Conservation (phyloP, 140 eudicot species). For the Oenanthe javanica region DNA sequence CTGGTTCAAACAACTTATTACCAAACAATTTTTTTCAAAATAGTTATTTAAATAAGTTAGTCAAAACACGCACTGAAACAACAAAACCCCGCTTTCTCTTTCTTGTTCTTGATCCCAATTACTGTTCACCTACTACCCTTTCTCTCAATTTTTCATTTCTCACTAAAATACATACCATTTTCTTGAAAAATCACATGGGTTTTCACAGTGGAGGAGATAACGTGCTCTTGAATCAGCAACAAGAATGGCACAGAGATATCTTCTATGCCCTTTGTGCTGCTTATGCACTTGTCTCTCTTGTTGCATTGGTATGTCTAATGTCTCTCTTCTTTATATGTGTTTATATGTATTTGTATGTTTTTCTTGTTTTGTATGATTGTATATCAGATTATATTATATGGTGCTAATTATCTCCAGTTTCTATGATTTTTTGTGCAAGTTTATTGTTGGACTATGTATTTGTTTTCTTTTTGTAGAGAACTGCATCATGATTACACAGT, state of each 20-base stretch:
- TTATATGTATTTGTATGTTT: neutral
- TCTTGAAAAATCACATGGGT: neutral
- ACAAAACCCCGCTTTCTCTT: constrained; percentile 7
- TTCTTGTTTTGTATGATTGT: neutral
- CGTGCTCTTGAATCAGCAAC: constrained; percentile 18
- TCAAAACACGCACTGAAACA: neutral
- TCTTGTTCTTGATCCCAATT: neutral
- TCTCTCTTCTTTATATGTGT: neutral
- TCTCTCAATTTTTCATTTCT: neutral
- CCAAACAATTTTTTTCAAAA: too few relatives aligned
- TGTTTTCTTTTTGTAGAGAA: neutral
- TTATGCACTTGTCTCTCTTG: neutral
- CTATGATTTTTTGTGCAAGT: neutral
- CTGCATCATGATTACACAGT: neutral
- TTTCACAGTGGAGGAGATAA: neutral
- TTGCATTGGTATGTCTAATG: neutral
- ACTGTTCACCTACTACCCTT: constrained; percentile 7
- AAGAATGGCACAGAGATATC: constrained; percentile 5
- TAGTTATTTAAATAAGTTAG: too few relatives aligned
- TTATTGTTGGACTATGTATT: neutral
- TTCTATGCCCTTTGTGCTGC: neutral
- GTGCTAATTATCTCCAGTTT: neutral
- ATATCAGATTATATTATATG: neutral
- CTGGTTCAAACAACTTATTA: too few relatives aligned
- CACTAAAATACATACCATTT: constrained; percentile 7